Conservation (phyloP, 2,329 filamentous ascomycete species). For the Trichophyton verrucosum region DNA sequence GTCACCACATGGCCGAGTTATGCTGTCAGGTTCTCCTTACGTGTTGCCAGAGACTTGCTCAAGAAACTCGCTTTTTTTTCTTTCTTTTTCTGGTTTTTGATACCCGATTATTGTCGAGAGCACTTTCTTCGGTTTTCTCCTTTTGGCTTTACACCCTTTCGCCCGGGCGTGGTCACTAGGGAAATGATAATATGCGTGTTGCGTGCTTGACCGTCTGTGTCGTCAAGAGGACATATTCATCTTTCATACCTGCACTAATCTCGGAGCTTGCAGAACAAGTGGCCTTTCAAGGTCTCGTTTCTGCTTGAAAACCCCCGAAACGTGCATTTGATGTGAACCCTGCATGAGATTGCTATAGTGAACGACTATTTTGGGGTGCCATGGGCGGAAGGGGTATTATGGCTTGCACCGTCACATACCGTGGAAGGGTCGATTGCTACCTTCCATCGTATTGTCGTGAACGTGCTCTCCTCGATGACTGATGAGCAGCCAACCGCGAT, state of each 20-base stretch:
- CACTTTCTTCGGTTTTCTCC: neutral
- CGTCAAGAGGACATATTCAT: too few species aligned
- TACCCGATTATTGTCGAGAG: neutral
- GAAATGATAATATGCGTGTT: too few species aligned
- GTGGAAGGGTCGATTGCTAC: too few species aligned
- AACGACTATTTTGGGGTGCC: neutral
- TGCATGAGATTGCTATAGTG: neutral
- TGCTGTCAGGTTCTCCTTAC: neutral
- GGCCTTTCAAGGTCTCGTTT: neutral
- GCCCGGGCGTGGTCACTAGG: too few species aligned
- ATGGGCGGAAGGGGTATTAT: neutral
- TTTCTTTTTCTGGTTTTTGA: neutral
- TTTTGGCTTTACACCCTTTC: too few species aligned
- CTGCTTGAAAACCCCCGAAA: neutral
- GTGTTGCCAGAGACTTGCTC: neutral
- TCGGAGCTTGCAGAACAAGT: neutral
- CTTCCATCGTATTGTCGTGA: too few species aligned
- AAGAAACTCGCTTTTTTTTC: neutral
- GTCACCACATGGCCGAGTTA: neutral
- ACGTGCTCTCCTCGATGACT: too few species aligned
- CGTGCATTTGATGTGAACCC: neutral
- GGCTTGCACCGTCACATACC: neutral
- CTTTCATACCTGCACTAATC: neutral
- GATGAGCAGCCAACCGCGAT: too few species aligned
- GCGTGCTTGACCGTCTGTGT: too few species aligned